A percentile compares a stretch with the other conserved stretches of the same genome.
These are phyloP conservation scores for Rhodocollybia butyracea DNA, from an alignment of 768 basidiomycete genomes.

Conservation along the genomic window DNA sequence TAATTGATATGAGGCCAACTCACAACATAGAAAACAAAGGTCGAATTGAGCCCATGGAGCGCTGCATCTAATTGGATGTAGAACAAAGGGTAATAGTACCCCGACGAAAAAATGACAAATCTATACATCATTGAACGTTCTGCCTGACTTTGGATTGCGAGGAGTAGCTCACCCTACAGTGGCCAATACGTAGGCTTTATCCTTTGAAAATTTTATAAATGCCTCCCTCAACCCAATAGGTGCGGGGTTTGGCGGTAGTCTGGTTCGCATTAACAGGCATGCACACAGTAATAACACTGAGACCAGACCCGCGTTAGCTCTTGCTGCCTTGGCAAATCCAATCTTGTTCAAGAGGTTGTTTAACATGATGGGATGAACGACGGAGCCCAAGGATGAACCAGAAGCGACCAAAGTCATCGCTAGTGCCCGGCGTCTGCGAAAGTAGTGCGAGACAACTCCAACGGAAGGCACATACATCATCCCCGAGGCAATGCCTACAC, in stretches of 20 bases:
- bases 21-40: constrained; percentile 37
- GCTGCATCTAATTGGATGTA: constrained; percentile 34
- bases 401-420: constrained; percentile 53
- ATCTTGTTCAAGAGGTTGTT: constrained; percentile 37
- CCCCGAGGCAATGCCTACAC: constrained; percentile 55
- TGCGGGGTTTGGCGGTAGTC: constrained; percentile 28
- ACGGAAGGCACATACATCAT: constrained; percentile 52
- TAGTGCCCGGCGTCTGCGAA: constrained; percentile 40
- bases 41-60: constrained; percentile 22
- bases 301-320: constrained; percentile 38
- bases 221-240: constrained; percentile 6
- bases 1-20: constrained; percentile 3
- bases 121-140: not conserved
- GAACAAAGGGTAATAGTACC: constrained; percentile 30
- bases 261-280: constrained; percentile 37
- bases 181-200: constrained; percentile 19
- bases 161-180: constrained; percentile 13
- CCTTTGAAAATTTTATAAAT: constrained; percentile 14
- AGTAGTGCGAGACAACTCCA: constrained; percentile 53
- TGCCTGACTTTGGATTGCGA: not conserved
- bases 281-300: constrained; percentile 35
- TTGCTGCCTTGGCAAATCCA: constrained; percentile 41
- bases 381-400: constrained; percentile 48
- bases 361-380: constrained; percentile 50
- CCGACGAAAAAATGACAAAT: constrained; percentile 16